Conservation (phyloP, 139 green algal species). For the Zygnema cylindricum region DNA sequence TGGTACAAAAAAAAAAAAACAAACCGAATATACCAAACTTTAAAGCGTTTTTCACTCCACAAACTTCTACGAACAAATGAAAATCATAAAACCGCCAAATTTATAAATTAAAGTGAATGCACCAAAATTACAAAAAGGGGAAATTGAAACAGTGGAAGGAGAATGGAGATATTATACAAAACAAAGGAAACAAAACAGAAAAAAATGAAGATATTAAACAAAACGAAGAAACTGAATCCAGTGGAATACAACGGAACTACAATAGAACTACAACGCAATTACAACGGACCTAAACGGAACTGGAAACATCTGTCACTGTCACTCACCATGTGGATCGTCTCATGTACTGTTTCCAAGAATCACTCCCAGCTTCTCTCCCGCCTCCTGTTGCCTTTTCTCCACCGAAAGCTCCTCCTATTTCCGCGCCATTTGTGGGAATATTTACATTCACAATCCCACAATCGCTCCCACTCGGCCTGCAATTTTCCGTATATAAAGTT, state of each 20-base stretch:
- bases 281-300: not conserved
- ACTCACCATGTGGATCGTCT: constrained; percentile 50
- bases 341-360: constrained; percentile 64
- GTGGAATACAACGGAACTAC: not conserved
- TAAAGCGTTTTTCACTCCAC: too few relatives aligned
- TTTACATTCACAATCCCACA: constrained; percentile 63
- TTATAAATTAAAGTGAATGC: too few relatives aligned
- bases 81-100: too few relatives aligned
- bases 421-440: constrained; percentile 57
- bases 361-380: constrained; percentile 51
- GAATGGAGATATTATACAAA: not conserved
- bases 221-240: not conserved
- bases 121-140: too few relatives aligned
- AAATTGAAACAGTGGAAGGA: too few relatives aligned
- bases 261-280: not conserved
- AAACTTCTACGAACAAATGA: too few relatives aligned
- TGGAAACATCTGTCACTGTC: not conserved
- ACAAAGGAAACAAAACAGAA: not conserved
- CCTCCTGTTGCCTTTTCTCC: constrained; percentile 59
- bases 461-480: constrained; percentile 38
- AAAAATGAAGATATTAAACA: not conserved
- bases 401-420: constrained; percentile 61
- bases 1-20: not conserved
- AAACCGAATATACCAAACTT: too few relatives aligned
- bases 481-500: too few relatives aligned